Evolutionary conservation across 139 green algal species (phyloP), one percentile per base, ranked within the genome.

Genomic region (Chlorella sp.): DNA sequence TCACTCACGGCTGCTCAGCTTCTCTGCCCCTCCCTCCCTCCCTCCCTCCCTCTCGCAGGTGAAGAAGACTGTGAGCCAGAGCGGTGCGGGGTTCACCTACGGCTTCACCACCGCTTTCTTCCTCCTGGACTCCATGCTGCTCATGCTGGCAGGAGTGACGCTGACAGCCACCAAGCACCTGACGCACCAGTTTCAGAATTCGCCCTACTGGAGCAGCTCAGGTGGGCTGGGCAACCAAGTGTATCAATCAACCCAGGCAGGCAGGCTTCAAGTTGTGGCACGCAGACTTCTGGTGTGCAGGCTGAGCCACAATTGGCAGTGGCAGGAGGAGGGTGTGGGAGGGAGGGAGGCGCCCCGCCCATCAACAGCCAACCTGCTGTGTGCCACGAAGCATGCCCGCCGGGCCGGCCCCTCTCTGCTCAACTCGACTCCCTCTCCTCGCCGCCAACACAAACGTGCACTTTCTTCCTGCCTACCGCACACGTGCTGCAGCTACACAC

Each of bases 161-260:
- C 84, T 91, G 2, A 91, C 64, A 5, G 37, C 75, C 76, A 84
- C n/a, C 64, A 83, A 85, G 75, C 88, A 91, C 76, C 88, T n/a
- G 57, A 89, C 81, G 0, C 3, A 4, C 60, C 66, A 30, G 28
- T 87, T 88, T 48, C 60, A 88, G 48, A 30, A 18, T 0, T 80
- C 71, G 0, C 32, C 40, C 19, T 18, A 30, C 61, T 89, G 85
- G 85, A 71, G 42, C 71, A 37, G 18, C 7, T 83, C 71, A 32
- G 32, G 85, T 81, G 68, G 80, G 84, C 30, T 89, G 48, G 24
- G 64, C 64, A 80, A 0, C 30, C 16, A 37, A 48, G 1, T 5
- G 22, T 1, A 14, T 64, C 48, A 42, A 11, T 4, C 40, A 16
- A 4, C 85, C 79, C 32, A 75, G 30, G 53, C 11, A 34, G 36